Evolutionary conservation across 768 basidiomycete species (phyloP).

Genomic region (Cubamyces lactineus): DNA sequence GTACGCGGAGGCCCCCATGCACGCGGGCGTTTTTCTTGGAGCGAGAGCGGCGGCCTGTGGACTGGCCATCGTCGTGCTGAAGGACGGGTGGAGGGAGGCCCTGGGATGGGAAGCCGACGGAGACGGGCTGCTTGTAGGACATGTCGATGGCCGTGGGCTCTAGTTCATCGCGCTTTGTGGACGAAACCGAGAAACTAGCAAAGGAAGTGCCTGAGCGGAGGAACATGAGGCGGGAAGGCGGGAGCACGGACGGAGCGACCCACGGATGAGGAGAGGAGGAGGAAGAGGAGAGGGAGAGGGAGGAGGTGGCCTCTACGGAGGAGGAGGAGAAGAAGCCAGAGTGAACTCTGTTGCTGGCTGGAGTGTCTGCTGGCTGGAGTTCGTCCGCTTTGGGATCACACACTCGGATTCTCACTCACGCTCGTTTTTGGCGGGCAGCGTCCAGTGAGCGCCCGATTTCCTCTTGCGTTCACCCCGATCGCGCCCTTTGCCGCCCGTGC

Average conservation of each 20-base stretch:
- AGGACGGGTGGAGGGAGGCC: conserved; percentile 23
- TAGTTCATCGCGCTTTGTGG: conserved; percentile 25
- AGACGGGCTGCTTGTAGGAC: conserved; percentile 14
- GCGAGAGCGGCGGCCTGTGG: conserved; percentile 23
- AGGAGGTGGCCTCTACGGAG: no score
- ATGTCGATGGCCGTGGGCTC: conserved; percentile 12
- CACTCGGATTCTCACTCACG: no score
- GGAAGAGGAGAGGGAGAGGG: no score
- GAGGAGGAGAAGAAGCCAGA: no score
- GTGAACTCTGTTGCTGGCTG: no score
- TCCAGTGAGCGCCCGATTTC: no score
- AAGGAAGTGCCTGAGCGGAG: conserved; percentile 22
- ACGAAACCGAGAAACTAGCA: conserved; percentile 15
- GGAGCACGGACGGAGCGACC: not conserved
- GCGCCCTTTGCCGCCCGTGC: not conserved
- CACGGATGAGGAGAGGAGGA: not conserved
- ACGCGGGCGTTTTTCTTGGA: conserved; percentile 32
- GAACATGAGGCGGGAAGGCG: conserved; percentile 8
- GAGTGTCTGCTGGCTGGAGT: no score
- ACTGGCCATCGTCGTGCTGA: conserved; percentile 20
- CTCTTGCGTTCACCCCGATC: not conserved
- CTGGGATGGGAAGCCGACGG: conserved; percentile 8
- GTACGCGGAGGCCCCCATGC: conserved; percentile 32
- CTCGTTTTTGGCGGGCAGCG: no score
- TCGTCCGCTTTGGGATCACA: no score